These are phyloP conservation scores for Dothideomycetes sp. DNA, from an alignment of 2,329 filamentous ascomycete species.

Conservation along the genomic window DNA sequence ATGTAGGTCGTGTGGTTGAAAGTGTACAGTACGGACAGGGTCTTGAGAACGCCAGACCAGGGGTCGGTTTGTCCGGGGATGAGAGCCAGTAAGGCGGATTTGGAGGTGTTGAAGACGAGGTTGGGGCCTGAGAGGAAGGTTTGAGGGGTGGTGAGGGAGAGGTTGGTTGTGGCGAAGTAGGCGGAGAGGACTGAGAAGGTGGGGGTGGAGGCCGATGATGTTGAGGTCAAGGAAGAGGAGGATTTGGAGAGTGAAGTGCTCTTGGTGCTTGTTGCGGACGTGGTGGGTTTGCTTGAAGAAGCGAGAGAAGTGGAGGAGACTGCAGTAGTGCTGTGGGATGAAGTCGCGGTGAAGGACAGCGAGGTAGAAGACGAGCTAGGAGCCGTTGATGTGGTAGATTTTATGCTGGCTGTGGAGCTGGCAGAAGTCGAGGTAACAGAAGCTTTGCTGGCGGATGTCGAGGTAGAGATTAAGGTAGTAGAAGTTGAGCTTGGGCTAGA, in stretches of 20 bases:
- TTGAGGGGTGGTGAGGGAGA: conserved; percentile 5
- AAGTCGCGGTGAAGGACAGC: too few species aligned
- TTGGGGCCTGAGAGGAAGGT: conserved; percentile 3
- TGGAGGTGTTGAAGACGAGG: conserved; percentile 8
- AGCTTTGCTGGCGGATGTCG: neutral
- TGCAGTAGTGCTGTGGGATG: too few species aligned
- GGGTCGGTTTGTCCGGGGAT: conserved; percentile 5
- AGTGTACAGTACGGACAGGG: conserved; percentile 7
- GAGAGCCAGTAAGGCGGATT: conserved; percentile 2
- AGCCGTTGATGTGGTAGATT: too few species aligned
- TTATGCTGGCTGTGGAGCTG: too few species aligned
- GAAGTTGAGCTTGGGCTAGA: too few species aligned
- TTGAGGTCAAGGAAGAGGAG: too few species aligned
- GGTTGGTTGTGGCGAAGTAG: conserved; percentile 7
- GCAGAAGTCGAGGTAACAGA: neutral
- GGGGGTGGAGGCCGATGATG: neutral
- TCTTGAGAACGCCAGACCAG: conserved; percentile 5
- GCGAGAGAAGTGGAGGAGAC: too few species aligned
- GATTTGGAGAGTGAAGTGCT: too few species aligned
- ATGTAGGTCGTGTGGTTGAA: conserved; percentile 6
- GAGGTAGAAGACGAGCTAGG: conserved; percentile 1
- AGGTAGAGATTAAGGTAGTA: too few species aligned
- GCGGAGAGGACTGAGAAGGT: conserved; percentile 8
- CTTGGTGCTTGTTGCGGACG: too few species aligned
- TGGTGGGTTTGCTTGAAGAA: too few species aligned